Base-by-base conservation (phyloP, 306 rosid species). In the Fragaria vesca region DNA sequence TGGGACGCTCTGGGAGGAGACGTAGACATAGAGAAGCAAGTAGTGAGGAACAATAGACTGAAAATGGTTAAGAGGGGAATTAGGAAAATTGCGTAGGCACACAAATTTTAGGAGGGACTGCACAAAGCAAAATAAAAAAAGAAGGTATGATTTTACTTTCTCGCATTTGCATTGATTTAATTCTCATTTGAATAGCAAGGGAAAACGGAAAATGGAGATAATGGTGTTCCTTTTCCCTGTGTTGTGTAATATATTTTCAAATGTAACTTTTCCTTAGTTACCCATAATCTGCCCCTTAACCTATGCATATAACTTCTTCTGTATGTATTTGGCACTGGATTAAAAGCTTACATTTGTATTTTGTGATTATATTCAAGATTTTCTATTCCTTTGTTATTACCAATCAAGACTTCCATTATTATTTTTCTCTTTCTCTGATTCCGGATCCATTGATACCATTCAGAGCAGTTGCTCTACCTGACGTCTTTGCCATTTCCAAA, bases 1-100 rank as follows among this genome's bases (percentile, higher is more conserved):
- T 90, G 81, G 92, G 87, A 43, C 96, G 96, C 13, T 90, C 99
- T 0, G 88, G 93, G 34, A 86, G 99, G 88, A 93, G 99, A 80
- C 93, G 88, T 2, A 89, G 91, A 67, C 89, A 86, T 51, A 89
- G 99, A 81, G 94, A 90, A 57, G 78, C 79, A 47, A 85, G 62
- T 18, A 81, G 70, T 40, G 84, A 81, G 61, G 8, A 78, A 47
- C 45, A 82, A 38, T 84, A 75, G 66, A 20, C 28, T 15, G n/a
- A 16, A 20, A 52, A 28, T 78, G 69, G 72, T 45, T 30, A 57
- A 55, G 69, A 28, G 80, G 80, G 61, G 65, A 45, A 69, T 28
- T 17, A 67, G 80, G 76, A 67, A 72, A 73, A 26, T 57, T 46
- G 51, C 70, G 45, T 82, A 73, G 86, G 80, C 73, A 68, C 73